Conservation (phyloP, 1,139 yeast species). For the Taphrina pruni region DNA sequence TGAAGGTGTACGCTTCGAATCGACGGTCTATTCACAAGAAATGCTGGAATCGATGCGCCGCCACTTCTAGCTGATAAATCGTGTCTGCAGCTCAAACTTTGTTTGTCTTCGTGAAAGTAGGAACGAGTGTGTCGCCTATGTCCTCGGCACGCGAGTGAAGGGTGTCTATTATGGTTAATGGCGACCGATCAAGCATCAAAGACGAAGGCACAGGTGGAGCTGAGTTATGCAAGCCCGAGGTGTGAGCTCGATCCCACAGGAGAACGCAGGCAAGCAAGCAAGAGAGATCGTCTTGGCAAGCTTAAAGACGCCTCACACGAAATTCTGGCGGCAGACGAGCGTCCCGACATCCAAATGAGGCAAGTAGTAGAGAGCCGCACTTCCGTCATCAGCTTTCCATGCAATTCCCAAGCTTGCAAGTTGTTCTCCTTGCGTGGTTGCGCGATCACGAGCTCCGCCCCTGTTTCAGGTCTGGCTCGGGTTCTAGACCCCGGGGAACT, state of each 20-base stretch:
- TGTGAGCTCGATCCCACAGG: too few relatives aligned
- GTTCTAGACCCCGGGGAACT: too few relatives aligned
- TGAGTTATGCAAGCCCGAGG: too few relatives aligned
- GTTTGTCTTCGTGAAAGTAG: too few relatives aligned
- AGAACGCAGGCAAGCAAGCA: background rate
- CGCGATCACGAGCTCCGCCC: background rate
- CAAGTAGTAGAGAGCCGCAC: background rate
- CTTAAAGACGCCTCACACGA: background rate
- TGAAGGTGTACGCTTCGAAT: background rate
- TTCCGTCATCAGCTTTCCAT: background rate
- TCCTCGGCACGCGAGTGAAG: background rate
- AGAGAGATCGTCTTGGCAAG: background rate
- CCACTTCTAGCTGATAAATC: too few relatives aligned
- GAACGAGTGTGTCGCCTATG: background rate
- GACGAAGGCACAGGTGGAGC: too few relatives aligned
- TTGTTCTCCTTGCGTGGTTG: background rate
- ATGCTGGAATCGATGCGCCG: too few relatives aligned
- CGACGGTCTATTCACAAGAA: background rate
- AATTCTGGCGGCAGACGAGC: too few relatives aligned
- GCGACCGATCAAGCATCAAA: background rate
- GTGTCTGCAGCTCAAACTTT: too few relatives aligned
- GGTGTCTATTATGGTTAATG: background rate
- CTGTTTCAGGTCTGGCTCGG: background rate
- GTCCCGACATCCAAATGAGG: too few relatives aligned
- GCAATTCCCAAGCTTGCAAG: background rate